These are phyloP conservation scores for Aspergillus fijiensis DNA, from an alignment of 2,329 filamentous ascomycete genomes.

Conservation along the genomic window DNA sequence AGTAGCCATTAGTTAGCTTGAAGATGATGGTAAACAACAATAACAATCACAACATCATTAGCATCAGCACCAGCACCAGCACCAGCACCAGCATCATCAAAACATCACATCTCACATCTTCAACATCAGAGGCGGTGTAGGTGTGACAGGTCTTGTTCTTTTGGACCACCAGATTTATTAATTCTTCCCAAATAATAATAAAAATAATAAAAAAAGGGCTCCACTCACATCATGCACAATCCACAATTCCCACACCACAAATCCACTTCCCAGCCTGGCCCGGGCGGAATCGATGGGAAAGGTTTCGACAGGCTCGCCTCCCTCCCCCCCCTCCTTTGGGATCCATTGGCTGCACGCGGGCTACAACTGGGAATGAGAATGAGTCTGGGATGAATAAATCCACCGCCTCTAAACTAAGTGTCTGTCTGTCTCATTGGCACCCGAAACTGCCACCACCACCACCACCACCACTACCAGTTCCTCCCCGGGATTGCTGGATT, in stretches of 20 bases:
- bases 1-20: too few species aligned
- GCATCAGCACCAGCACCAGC: background rate
- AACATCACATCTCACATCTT: background rate
- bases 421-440: conserved; percentile 1
- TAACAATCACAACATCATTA: too few species aligned
- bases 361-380: background rate
- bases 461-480: background rate
- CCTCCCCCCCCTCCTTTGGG: too few species aligned
- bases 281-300: background rate
- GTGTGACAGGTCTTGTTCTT: conserved; percentile 18
- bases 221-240: background rate
- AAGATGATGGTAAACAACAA: too few species aligned
- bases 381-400: conserved; percentile 9
- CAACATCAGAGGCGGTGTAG: conserved; percentile 16
- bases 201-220: background rate
- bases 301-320: background rate
- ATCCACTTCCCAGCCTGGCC: conserved; percentile 6
- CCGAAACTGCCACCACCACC: background rate
- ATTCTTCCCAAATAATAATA: background rate
- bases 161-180: background rate
- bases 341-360: conserved; percentile 5
- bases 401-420: background rate
- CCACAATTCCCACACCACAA: background rate
- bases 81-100: background rate
- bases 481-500: background rate